Evolutionary conservation across 805 yeast species (phyloP).

Genomic region (Ogataea pini): DNA sequence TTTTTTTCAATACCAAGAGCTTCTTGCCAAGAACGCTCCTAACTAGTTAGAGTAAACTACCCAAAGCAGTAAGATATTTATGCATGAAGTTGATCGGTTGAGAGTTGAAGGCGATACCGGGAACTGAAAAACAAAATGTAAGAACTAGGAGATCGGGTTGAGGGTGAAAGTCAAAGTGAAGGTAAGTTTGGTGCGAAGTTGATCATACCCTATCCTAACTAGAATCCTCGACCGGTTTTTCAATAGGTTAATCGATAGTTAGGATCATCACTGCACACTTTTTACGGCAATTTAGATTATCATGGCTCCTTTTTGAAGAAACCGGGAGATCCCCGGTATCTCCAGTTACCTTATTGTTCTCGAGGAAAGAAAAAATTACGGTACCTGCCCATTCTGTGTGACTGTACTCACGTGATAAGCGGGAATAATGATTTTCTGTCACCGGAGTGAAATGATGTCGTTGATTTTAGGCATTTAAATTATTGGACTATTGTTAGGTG

Average conservation of each 20-base stretch:
- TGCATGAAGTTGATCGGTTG: too few relatives aligned
- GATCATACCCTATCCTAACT: too few relatives aligned
- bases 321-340: conserved; percentile 1
- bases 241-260: not conserved
- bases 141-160: too few relatives aligned
- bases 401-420: not conserved
- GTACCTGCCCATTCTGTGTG: not conserved
- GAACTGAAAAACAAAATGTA: too few relatives aligned
- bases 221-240: too few relatives aligned
- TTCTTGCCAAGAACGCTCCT: not conserved
- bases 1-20: not conserved
- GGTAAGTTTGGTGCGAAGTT: too few relatives aligned
- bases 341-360: not conserved
- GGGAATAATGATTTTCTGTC: too few relatives aligned
- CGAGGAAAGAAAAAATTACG: not conserved
- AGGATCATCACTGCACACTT: not conserved
- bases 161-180: too few relatives aligned
- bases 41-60: too few relatives aligned
- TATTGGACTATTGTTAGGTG: too few relatives aligned
- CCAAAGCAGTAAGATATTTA: not conserved
- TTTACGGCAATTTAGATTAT: not conserved
- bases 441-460: too few relatives aligned
- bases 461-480: too few relatives aligned
- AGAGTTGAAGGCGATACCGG: not conserved
- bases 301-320: not conserved